These are phyloP conservation scores for Stentor roeselii DNA, from an alignment of 73 alveolate genomes.

Conservation along the genomic window DNA sequence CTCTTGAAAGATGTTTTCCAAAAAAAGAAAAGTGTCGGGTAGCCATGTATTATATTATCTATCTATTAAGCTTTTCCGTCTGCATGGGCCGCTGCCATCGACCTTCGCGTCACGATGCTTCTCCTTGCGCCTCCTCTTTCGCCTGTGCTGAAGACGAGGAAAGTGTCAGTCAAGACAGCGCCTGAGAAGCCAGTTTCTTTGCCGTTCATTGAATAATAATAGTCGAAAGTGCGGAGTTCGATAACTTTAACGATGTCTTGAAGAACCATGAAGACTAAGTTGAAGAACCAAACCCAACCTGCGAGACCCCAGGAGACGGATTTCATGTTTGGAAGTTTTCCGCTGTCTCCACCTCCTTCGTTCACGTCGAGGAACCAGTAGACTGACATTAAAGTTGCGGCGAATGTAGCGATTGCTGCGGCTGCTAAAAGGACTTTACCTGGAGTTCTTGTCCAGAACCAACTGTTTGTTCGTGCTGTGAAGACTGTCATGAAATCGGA, in stretches of 20 bases:
- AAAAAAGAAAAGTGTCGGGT: slow-evolving; percentile 20
- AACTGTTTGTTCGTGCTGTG: background rate
- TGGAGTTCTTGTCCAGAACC: slow-evolving; percentile 7
- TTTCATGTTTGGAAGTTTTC: background rate
- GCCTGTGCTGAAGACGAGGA: background rate
- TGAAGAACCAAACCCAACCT: background rate
- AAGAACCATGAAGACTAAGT: background rate
- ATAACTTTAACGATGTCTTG: background rate
- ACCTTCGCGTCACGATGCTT: background rate
- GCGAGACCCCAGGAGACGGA: background rate
- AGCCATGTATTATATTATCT: background rate
- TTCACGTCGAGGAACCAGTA: background rate
- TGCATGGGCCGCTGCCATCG: background rate
- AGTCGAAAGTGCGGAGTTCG: background rate
- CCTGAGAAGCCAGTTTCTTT: background rate
- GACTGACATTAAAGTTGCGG: background rate
- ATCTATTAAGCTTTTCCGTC: background rate
- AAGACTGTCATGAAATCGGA: slow-evolving; percentile 1
- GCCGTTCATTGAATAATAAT: background rate
- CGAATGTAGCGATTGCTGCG: background rate
- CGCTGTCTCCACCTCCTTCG: background rate
- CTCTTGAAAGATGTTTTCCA: slow-evolving; percentile 40
- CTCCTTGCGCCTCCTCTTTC: background rate
- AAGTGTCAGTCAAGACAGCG: background rate
- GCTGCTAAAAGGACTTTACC: background rate